Evolutionary conservation across 371 early-diverging fungal genomes (phyloP), one percentile per base, ranked within the genome.

Genomic region (Mucor saturninus): DNA sequence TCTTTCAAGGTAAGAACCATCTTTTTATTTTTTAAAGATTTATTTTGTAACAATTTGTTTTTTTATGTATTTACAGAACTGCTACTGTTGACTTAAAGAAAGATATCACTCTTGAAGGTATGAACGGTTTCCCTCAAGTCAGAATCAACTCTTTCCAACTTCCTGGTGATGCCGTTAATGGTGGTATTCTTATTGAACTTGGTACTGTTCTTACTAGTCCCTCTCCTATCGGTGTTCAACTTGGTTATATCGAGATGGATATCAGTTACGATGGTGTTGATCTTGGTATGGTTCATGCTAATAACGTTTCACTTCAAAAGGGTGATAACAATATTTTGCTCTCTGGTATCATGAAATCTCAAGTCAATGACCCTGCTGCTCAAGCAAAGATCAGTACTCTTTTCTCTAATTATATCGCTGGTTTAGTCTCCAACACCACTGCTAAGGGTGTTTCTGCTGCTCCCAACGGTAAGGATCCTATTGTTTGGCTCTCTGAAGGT

Each of bases 181-280:
- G 83, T 9, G 88, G 88, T 69, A 84, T 88, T 61, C 63, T 75
- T 54, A 65, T 88, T 63, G 73, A 74, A 38, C 77, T 88, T 8
- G 83, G 81, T 46, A 85, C 85, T 37, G 73, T 77, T 43, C 56
- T 88, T 54, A 71, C 73, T 55, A 82, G 83, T 65, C 85, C 85
- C 61, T 86, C 86, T 35, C 86, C 88, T 51, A 76, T 88, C 51
- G 84, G 85, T 30, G 79, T 87, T 4, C 71, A 80, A 50, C 76
- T 88, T 3, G 88, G 88, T 53, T 81, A 82, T 5, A 77, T 88
- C 59, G 71, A 74, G 42, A 72, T 88, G 60, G 72, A 73, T 10
- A 83, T 88, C 60, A 74, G 70, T 7, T 84, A 75, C 60, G 71
- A 84, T 46, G 81, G 79, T 32, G 76, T 81, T 31, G 64, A 69